Base-by-base conservation (phyloP, 768 basidiomycete species). In the Nidularia pulvinata region DNA sequence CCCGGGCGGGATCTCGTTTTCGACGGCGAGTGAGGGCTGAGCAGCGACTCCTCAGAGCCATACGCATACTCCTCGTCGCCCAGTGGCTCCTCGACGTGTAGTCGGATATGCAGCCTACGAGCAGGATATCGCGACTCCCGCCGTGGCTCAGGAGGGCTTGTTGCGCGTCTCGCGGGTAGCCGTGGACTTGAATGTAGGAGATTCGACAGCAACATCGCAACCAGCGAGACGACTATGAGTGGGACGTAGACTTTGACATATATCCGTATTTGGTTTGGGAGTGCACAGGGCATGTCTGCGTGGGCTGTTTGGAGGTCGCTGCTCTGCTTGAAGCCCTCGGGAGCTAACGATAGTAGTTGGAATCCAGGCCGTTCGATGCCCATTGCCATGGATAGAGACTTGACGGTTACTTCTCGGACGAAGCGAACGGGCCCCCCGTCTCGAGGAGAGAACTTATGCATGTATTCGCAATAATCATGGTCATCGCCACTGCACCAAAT, bases 401-500 rank as follows among this genome's bases (percentile, higher is more conserved):
- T 97, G 62, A 98, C 82, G 0, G 93, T 91, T 16, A 95, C 79
- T 71, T 98, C 95, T 49, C 78, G 80, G 10, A 83, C 72, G 35
- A 68, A 68, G 25, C 65, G 60, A 14, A 57, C 34, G 35, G 55
- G 55, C n/a, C 55, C 55, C n/a, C 16, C 36, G 50, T 51, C 46
- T 48, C 51, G 56, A 57, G 50, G 67, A 64, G 57, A 69, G 59
- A 66, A 43, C 32, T 54, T 87, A 84, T 64, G 75, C 10, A 50
- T 74, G 62, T 86, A 84, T 72, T 91, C 91, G 69, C 96, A 98
- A 58, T 95, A 93, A 62, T 98, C 96, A 65, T 97, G 95, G 63
- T 98, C 95, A 67, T 98, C 94, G 5, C 93, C 96, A 59, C 91
- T 93, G 55, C 42, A 9, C 10, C 13, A 13, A 9, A 14, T 11